These are phyloP conservation scores for Solanum microdontum DNA, from an alignment of 257 asterid genomes.

Conservation along the genomic window DNA sequence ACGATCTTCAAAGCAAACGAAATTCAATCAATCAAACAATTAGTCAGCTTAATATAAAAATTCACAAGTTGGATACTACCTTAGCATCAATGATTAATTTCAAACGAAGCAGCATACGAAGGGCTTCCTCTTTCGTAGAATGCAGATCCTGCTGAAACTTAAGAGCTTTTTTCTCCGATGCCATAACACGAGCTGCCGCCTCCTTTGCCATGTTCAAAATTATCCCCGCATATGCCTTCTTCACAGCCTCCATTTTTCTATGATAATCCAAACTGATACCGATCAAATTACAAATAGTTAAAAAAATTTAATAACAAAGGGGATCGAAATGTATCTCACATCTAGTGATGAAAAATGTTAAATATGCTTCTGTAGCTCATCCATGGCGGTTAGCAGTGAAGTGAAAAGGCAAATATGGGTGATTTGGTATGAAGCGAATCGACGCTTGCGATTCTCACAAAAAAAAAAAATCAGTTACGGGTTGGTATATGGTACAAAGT, in stretches of 20 bases:
- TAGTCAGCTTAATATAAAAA: not conserved
- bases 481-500: not conserved
- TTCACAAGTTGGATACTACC: slow-evolving; percentile 17
- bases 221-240: slow-evolving; percentile 59
- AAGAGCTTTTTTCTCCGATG: slow-evolving; percentile 41
- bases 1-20: not conserved
- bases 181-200: slow-evolving; percentile 74
- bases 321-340: not conserved
- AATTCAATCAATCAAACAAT: not conserved
- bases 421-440: not conserved
- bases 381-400: slow-evolving; percentile 5
- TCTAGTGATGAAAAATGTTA: not conserved
- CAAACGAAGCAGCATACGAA: slow-evolving; percentile 47
- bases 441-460: not conserved
- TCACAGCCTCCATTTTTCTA: slow-evolving; percentile 43
- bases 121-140: slow-evolving; percentile 41
- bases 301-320: not conserved
- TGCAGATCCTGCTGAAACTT: slow-evolving; percentile 35
- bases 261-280: not conserved
- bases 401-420: not conserved
- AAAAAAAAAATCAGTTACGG: not conserved
- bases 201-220: slow-evolving; percentile 63
- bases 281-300: not conserved
- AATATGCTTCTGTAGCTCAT: slow-evolving; percentile 24
- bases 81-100: slow-evolving; percentile 48